phyloP scores from a whole-genome alignment of 495 filamentous ascomycete genomes.

The Lasiosphaeris hirsuta region DNA sequence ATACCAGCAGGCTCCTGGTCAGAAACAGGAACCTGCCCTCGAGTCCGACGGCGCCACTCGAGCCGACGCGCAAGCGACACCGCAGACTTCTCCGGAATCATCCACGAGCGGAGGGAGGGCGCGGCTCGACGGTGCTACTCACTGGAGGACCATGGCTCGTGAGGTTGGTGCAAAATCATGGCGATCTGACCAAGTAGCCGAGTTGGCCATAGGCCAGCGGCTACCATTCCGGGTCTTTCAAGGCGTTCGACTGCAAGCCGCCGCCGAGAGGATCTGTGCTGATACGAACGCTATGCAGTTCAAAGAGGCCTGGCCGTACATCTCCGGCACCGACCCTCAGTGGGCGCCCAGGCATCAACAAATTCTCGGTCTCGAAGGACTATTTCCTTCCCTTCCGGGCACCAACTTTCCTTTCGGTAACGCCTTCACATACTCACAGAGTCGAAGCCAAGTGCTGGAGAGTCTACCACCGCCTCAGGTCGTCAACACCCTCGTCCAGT shows the following conservation, averaged over 20 bases:
- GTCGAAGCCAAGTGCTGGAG: constrained; percentile 17
- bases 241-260: neutral
- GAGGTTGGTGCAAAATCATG: constrained; percentile 18
- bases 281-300: constrained; percentile 15
- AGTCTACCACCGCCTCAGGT: constrained; percentile 21
- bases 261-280: neutral
- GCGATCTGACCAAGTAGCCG: no score
- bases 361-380: constrained; percentile 20
- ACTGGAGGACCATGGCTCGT: constrained; percentile 24
- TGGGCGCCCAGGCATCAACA: constrained; percentile 23
- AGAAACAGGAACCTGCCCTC: constrained; percentile 6
- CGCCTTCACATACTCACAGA: constrained; percentile 13
- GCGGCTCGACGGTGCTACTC: constrained; percentile 18
- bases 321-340: constrained; percentile 18
- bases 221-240: neutral
- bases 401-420: constrained; percentile 26
- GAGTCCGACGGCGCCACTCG: constrained; percentile 11
- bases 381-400: constrained; percentile 15
- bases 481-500: constrained; percentile 21
- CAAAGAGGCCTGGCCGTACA: constrained; percentile 23
- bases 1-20: constrained; percentile 21
- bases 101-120: constrained; percentile 5
- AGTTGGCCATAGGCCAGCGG: neutral
- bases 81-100: constrained; percentile 2
- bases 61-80: neutral